A percentile compares a stretch with the other conserved stretches of the same genome.
Conservation (phyloP, 192 early-diverging fungal species). For the Coemansia sp. region DNA sequence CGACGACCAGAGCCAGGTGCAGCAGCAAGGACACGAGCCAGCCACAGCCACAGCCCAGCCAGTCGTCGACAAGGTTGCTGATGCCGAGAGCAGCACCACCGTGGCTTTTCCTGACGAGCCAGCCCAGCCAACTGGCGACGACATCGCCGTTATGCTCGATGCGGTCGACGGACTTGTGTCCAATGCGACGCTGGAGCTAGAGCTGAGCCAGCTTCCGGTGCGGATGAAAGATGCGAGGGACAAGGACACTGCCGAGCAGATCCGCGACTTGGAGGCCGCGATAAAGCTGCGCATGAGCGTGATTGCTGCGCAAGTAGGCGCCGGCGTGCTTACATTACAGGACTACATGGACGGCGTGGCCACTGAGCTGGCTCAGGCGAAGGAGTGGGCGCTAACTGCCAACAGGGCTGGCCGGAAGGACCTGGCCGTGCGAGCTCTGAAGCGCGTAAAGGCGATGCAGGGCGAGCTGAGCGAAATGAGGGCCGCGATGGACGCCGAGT, state of each 20-base stretch:
- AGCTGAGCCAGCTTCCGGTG: conserved; percentile 39
- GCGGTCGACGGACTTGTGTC: conserved; percentile 31
- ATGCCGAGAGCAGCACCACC: not conserved
- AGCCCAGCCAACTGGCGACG: conserved; percentile 11
- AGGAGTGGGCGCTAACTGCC: conserved; percentile 43
- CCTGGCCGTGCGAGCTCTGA: conserved; percentile 42
- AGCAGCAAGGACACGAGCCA: not conserved
- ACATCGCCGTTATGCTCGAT: conserved; percentile 34
- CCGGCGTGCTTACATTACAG: conserved; percentile 36
- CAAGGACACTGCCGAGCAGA: conserved; percentile 6
- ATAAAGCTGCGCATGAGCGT: conserved; percentile 53
- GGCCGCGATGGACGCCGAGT: conserved; percentile 32
- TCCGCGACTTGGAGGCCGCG: conserved; percentile 35
- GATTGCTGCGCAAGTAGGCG: conserved; percentile 45
- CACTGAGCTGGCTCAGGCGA: conserved; percentile 20
- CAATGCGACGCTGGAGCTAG: conserved; percentile 48
- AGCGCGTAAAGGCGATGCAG: conserved; percentile 51
- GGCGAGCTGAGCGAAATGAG: conserved; percentile 44
- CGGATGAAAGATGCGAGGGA: conserved; percentile 11
- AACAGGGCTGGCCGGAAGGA: conserved; percentile 35
- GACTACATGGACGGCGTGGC: conserved; percentile 40
- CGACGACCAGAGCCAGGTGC: not conserved
- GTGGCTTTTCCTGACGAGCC: not conserved
- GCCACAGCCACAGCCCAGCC: not conserved
- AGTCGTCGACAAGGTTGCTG: not conserved